Evolutionary conservation across 345 rosid species (phyloP), one percentile per base, ranked within the genome.

Genomic region (Noccaea caerulescens): DNA sequence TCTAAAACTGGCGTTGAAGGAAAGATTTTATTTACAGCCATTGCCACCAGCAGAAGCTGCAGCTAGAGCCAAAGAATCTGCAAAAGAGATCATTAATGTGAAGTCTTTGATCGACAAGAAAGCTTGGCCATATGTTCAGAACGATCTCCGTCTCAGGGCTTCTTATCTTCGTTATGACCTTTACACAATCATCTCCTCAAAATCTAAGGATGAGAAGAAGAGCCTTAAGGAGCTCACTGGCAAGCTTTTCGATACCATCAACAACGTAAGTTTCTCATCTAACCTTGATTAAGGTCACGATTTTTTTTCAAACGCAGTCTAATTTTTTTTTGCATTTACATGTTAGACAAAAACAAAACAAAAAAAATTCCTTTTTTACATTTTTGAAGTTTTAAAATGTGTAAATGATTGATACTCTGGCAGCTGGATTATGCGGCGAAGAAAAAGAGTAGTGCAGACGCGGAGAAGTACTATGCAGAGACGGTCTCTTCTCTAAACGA

Each of bases 351-450:
- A 20, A 20, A 20, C 23, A 20, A 20, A 20, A 20, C 23, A 20
- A 20, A 20, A 20, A 18, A 1, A 20, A 20, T 20, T 20, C 23
- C 23, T 33, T 33, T 33, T 33, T 33, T 33, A 33, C 36, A 4
- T 33, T 13, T 25, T 34, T 13, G 33, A 27, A 27, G 30, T 27
- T 27, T 27, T 27, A 27, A 27, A 27, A 18, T 61, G 34, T 18
- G 42, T 68, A 49, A 13, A 46, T 77, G 73, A 14, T 55, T 46
- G 51, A 33, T 64, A 43, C 23, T 61, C n/a, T 4, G 37, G 14
- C 82, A 93, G 98, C 65, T 91, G 80, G 98, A 93, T 73, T 74
- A 91, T 66, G 98, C 98, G 41, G 97, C 97, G 14, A 93, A 93
- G 88, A 80, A 72, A 41, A 93, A 88, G 88, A 91, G 87, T 90